Base-by-base conservation (phyloP, 192 early-diverging fungal genomes). In the Backusella mclennaniae region DNA sequence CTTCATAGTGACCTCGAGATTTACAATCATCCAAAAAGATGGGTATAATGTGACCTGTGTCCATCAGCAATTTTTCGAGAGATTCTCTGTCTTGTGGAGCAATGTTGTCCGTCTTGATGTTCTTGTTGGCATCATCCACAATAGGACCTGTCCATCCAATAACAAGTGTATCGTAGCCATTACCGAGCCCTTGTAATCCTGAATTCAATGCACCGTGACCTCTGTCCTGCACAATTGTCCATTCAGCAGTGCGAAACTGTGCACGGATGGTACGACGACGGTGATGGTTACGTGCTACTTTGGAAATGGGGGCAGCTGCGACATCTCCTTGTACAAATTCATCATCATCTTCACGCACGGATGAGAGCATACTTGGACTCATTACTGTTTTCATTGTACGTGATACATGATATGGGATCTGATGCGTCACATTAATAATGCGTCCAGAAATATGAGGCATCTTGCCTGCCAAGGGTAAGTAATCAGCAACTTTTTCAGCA, bases 171-270 rank as follows among this genome's bases (percentile, higher is more conserved):
- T 91, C 85, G 39, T 85, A 79, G 26, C 85, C 85, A 31, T 87
- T 84, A 21, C 63, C 38, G 23, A 98, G 84, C 7, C 93, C 90
- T n/a, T 84, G 85, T 44, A 97, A 88, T 56, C 95, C 97, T 7
- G 95, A 89, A 79, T 94, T 94, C 83, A 97, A 90, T 49, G 97
- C 95, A 6, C 94, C 93, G 78, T 97, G 96, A 19, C 94, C 95
- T 14, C 92, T 80, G 39, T 94, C 84, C 33, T 85, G 86, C 4
- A 67, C 63, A 19, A 82, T 36, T 6, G 67, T 67, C 80, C 77
- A 87, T 21, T 70, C 66, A 33, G 69, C 66, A 44, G 35, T 73
- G 49, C 42, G 73, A 17, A 70, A 75, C 26, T 70, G 44, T 21
- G 63, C 41, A 66, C 74, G 35, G 35, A 75, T 67, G 42, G 74